These are phyloP conservation scores for Aspergillus mulundensis DNA, from an alignment of 495 filamentous ascomycete genomes.

Conservation along the genomic window DNA sequence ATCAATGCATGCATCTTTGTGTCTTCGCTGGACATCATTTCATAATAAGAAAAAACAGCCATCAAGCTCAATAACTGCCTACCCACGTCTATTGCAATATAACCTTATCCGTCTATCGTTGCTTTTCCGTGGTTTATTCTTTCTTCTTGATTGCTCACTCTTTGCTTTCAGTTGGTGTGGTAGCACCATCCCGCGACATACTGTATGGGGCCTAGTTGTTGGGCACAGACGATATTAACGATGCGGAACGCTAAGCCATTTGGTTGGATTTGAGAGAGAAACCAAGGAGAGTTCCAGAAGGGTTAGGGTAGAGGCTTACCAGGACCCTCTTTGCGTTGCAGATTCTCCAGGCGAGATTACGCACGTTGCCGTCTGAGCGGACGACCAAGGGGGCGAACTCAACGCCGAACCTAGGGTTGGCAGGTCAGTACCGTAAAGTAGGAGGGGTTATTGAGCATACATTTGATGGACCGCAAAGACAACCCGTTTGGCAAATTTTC, in stretches of 20 bases:
- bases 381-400: slow-evolving; percentile 94
- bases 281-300: background rate
- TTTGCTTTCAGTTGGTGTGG: slow-evolving; percentile 36
- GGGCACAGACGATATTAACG: background rate
- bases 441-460: slow-evolving; percentile 34
- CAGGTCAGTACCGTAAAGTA: background rate
- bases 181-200: slow-evolving; percentile 42
- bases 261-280: background rate
- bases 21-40: too few relatives aligned
- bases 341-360: slow-evolving; percentile 89
- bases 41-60: too few relatives aligned
- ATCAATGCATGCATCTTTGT: background rate
- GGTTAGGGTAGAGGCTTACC: slow-evolving; percentile 41
- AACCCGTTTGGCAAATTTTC: slow-evolving; percentile 81
- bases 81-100: background rate
- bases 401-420: slow-evolving; percentile 72
- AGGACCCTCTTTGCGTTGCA: slow-evolving; percentile 93
- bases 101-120: background rate
- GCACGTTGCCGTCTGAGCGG: slow-evolving; percentile 84
- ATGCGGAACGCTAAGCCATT: background rate
- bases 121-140: background rate
- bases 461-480: slow-evolving; percentile 95
- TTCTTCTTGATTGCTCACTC: slow-evolving; percentile 8
- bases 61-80: background rate
- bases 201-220: slow-evolving; percentile 42